These are phyloP conservation scores for Spathaspora hagerdaliae DNA, from an alignment of 805 yeast genomes.

Conservation along the genomic window DNA sequence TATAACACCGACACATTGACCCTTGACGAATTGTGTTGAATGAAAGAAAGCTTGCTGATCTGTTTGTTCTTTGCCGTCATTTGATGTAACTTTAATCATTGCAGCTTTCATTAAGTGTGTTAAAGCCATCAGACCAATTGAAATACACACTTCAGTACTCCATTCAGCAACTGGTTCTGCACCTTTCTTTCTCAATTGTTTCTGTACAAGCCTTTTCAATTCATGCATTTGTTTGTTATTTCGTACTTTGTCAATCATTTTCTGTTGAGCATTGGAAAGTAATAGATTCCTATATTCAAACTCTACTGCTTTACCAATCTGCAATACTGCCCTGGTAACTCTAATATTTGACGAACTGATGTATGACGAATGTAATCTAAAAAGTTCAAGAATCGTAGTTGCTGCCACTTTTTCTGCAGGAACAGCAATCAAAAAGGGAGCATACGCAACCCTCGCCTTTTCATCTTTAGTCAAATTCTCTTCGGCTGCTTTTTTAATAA, in stretches of 20 bases:
- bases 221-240: neutral
- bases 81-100: conserved; percentile 57
- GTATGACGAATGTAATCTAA: conserved; percentile 70
- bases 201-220: too few relatives aligned
- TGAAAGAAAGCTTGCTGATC: conserved; percentile 89
- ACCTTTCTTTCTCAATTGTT: neutral
- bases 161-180: conserved; percentile 15
- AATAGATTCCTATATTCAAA: conserved; percentile 74
- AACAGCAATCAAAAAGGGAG: conserved; percentile 72
- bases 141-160: conserved; percentile 39
- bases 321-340: conserved; percentile 73
- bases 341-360: conserved; percentile 79
- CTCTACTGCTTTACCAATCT: conserved; percentile 83
- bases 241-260: neutral
- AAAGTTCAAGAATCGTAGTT: conserved; percentile 75
- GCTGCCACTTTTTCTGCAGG: conserved; percentile 79
- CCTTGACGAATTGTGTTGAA: conserved; percentile 75
- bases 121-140: conserved; percentile 76
- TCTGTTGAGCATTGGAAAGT: conserved; percentile 48
- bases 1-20: conserved; percentile 77
- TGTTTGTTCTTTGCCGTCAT: conserved; percentile 48
- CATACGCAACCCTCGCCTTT: conserved; percentile 53
- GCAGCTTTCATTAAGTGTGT: conserved; percentile 79
- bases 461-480: conserved; percentile 14
- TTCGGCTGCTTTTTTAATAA: conserved; percentile 24